Base-by-base conservation (phyloP, 2,329 filamentous ascomycete species). In the Penicillium sp. region DNA sequence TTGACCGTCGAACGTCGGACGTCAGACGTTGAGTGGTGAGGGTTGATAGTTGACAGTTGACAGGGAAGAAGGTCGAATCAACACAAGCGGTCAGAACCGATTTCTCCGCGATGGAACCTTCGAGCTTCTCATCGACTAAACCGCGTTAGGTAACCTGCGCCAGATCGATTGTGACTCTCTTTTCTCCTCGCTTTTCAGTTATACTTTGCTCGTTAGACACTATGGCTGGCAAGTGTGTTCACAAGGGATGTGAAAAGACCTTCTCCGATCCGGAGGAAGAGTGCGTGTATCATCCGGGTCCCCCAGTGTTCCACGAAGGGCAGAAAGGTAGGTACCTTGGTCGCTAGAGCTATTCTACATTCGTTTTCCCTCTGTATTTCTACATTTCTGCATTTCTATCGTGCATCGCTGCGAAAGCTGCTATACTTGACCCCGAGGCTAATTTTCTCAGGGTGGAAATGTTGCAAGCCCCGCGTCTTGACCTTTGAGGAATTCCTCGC, bases 401-500 rank as follows among this genome's bases (percentile, higher is more conserved):
- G 6, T 45, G 24, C 13, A 24, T 37, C 15, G 8, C 13, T 45
- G 15, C n/a, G 24, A 45, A 29, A 12, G 1, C 10, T n/a, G 12
- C 27, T 13, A 24, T 32, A 33, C 5, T 18, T 35, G 27, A 33
- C 28, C 33, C 23, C 29, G 32, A 27, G 24, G 43, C 50, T 50
- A 49, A 56, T 45, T 49, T 15, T 44, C 39, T 6, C 64, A 96
- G 92, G 93, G 67, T 97, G 93, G 92, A 95, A 95, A 77, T 98
- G 93, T 78, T 98, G 93, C 81, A 97, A 96, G 75, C 87, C 91
- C 49, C 87, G 93, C 65, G 90, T 97, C 63, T 79, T 98, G 63
- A 96, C 90, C 52, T 98, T 98, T 69, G 93, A 98, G 74, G 93
- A 98, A 75, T 98, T 98, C 78, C 88, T 98, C 72, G 72, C 78